phyloP scores from a whole-genome alignment of 345 rosid species.

The Xanthoceras sorbifolium region DNA sequence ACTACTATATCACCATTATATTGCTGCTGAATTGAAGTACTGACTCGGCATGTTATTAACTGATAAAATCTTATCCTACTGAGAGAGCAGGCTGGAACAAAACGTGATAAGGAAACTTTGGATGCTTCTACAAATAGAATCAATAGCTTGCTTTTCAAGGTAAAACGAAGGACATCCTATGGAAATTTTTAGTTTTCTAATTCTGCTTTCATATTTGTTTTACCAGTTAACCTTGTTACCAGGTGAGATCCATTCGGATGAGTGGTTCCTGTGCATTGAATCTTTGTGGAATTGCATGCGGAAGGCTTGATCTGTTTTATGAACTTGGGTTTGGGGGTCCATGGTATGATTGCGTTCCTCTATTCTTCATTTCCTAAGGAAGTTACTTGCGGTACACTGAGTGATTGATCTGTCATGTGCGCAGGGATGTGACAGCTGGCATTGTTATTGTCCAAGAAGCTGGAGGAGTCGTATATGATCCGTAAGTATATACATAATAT shows the following conservation, averaged over 20 bases:
- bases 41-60: conserved; percentile 16
- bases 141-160: conserved; percentile 83
- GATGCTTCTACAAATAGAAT: conserved; percentile 74
- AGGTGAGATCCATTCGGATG: conserved; percentile 96
- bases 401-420: conserved; percentile 12
- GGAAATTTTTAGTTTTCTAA: neutral
- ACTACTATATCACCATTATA: neutral
- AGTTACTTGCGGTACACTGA: neutral
- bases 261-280: conserved; percentile 92
- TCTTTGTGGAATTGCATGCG: conserved; percentile 93
- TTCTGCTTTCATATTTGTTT: conserved; percentile 8
- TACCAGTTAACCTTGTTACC: conserved; percentile 27
- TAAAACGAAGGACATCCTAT: conserved; percentile 24
- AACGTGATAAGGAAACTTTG: conserved; percentile 72
- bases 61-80: conserved; percentile 22
- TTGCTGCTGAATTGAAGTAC: neutral
- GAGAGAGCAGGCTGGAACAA: conserved; percentile 69
- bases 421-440: conserved; percentile 97
- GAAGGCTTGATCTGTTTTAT: conserved; percentile 84
- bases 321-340: conserved; percentile 89
- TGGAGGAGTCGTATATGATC: conserved; percentile 89
- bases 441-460: conserved; percentile 84
- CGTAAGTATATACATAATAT: conserved; percentile 52
- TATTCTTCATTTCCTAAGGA: neutral
- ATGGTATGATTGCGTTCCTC: conserved; percentile 49